Conservation (phyloP, 2,329 filamentous ascomycete species). For the Dryadomyces quercus-mongolicae region DNA sequence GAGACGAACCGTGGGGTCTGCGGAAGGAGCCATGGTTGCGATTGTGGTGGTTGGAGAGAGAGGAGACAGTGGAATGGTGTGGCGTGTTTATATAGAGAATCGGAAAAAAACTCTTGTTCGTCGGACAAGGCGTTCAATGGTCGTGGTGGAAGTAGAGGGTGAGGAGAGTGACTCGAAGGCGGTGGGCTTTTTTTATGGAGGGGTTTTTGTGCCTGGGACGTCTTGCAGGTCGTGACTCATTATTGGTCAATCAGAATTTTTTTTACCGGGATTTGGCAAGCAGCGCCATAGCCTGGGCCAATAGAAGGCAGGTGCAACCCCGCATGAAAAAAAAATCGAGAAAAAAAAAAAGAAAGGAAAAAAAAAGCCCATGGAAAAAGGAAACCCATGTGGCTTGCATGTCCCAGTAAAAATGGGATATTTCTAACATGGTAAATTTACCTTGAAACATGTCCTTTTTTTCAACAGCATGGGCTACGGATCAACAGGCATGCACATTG, state of each 20-base stretch:
- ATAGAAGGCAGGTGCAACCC: not conserved
- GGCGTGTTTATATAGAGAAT: too few species aligned
- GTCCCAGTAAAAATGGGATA: too few species aligned
- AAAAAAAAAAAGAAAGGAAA: not conserved
- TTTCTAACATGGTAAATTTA: too few species aligned
- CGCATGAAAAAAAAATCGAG: not conserved
- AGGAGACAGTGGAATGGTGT: too few species aligned
- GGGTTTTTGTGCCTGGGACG: conserved; percentile 5
- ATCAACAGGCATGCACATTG: too few species aligned
- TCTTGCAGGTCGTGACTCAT: conserved; percentile 7
- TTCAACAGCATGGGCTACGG: too few species aligned
- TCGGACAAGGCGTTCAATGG: not conserved
- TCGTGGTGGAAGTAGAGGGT: not conserved
- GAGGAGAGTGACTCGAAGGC: conserved; percentile 1
- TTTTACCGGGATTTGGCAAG: not conserved
- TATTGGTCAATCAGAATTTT: conserved; percentile 13
- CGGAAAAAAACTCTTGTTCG: too few species aligned
- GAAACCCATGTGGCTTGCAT: too few species aligned
- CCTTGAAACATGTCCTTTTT: too few species aligned
- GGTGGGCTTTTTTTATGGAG: conserved; percentile 3
- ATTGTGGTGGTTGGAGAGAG: not conserved
- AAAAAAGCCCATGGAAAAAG: not conserved
- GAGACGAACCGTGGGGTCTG: conserved; percentile 11
- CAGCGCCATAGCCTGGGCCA: too few species aligned
- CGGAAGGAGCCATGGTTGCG: conserved; percentile 11